Percentiles rank a stretch among this genome's conserved stretches.
Conservation (phyloP, 2,329 filamentous ascomycete genomes). For the Fusarium sp. region DNA sequence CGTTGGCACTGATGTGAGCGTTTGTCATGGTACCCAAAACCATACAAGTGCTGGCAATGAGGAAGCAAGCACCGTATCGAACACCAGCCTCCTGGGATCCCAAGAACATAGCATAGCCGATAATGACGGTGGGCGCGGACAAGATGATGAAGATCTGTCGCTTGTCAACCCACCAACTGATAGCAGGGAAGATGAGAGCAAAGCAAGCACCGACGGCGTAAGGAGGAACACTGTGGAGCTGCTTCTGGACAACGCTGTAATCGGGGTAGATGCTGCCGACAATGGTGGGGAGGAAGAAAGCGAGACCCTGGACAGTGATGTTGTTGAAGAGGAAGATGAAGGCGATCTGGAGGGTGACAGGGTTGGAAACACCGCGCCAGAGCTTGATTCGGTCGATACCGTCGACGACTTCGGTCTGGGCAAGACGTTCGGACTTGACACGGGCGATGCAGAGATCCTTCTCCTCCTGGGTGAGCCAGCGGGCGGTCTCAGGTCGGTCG, state of each 20-base stretch:
- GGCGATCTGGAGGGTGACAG: slow-evolving; percentile 65
- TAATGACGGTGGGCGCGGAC: slow-evolving; percentile 68
- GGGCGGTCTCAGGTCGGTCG: slow-evolving; percentile 73
- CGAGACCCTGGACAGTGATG: slow-evolving; percentile 74
- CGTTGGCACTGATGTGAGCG: slow-evolving; percentile 72
- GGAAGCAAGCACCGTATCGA: slow-evolving; percentile 73
- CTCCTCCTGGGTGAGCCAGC: slow-evolving; percentile 72
- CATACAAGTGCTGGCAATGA: slow-evolving; percentile 71
- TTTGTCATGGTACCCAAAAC: slow-evolving; percentile 71
- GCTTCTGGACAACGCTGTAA: slow-evolving; percentile 67
- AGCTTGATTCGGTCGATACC: slow-evolving; percentile 69
- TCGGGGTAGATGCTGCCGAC: slow-evolving; percentile 72
- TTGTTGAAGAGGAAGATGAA: slow-evolving; percentile 74
- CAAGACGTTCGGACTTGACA: slow-evolving; percentile 69
- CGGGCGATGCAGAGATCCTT: slow-evolving; percentile 73
- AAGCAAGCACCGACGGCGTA: slow-evolving; percentile 73
- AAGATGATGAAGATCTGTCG: slow-evolving; percentile 68
- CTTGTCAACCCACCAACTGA: slow-evolving; percentile 67
- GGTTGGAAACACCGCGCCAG: slow-evolving; percentile 69
- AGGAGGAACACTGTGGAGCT: slow-evolving; percentile 73
- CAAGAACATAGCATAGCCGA: slow-evolving; percentile 74
- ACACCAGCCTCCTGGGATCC: slow-evolving; percentile 59
- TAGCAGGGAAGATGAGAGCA: slow-evolving; percentile 66
- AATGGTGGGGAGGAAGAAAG: slow-evolving; percentile 75
- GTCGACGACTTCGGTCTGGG: slow-evolving; percentile 70